phyloP scores from a whole-genome alignment of 2,329 filamentous ascomycete species.

The Nigrospora osmanthi region DNA sequence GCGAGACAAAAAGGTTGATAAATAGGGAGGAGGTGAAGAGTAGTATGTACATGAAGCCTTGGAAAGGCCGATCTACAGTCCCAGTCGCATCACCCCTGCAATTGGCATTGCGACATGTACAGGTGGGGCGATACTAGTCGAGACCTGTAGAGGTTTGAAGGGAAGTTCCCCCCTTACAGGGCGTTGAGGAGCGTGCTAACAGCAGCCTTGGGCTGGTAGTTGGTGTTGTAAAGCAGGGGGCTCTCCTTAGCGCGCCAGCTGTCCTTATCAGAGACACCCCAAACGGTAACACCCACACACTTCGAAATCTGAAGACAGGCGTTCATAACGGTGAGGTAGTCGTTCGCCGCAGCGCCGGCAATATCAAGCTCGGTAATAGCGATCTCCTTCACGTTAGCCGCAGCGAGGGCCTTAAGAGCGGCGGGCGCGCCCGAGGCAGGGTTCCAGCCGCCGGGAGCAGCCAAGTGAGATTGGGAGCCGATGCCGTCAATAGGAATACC shows the following conservation, averaged over 20 bases:
- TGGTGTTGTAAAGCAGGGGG: slow-evolving; percentile 19
- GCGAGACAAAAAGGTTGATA: no score
- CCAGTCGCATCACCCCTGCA: no score
- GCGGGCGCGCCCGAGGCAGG: slow-evolving; percentile 24
- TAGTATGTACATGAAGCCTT: no score
- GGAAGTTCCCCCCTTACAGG: background rate
- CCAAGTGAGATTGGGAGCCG: slow-evolving; percentile 39
- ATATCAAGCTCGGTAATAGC: slow-evolving; percentile 52
- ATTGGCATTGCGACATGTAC: no score
- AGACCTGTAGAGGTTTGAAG: no score
- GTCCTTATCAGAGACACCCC: slow-evolving; percentile 17
- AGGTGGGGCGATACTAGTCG: no score
- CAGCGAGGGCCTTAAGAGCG: slow-evolving; percentile 35
- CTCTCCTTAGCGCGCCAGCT: slow-evolving; percentile 5
- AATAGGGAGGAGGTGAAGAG: no score
- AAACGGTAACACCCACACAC: slow-evolving; percentile 44
- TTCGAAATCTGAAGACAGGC: slow-evolving; percentile 38
- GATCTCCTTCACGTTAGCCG: slow-evolving; percentile 32
- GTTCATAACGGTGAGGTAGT: slow-evolving; percentile 32
- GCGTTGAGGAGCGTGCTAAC: slow-evolving; percentile 16
- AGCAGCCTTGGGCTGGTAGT: slow-evolving; percentile 22
- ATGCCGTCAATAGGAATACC: slow-evolving; percentile 52
- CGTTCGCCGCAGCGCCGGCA: slow-evolving; percentile 30
- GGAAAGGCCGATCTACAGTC: no score
- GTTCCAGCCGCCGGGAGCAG: slow-evolving; percentile 16